These are phyloP conservation scores for Colletotrichum sansevieriae DNA, from an alignment of 2,329 filamentous ascomycete species.

Conservation along the genomic window DNA sequence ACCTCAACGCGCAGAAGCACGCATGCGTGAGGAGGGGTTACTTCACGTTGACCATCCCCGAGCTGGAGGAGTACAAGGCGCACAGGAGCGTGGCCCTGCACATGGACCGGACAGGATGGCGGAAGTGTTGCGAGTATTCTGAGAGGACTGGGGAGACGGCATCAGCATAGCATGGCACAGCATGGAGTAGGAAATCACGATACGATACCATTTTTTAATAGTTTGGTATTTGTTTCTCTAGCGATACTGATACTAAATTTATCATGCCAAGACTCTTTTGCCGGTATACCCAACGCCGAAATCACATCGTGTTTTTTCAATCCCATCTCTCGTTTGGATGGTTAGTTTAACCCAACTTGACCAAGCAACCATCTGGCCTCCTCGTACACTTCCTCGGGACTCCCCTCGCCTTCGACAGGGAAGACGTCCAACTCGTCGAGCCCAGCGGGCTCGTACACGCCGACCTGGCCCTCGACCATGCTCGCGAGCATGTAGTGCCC, in stretches of 20 bases:
- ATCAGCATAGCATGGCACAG: neutral
- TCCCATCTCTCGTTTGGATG: neutral
- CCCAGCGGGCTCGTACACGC: conserved; percentile 47
- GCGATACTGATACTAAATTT: neutral
- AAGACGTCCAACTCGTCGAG: conserved; percentile 52
- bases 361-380: conserved; percentile 44
- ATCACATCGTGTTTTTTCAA: neutral
- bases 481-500: conserved; percentile 53
- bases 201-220: neutral
- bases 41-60: conserved; percentile 4
- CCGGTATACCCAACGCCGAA: conserved; percentile 17
- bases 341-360: conserved; percentile 16
- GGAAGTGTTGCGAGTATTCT: conserved; percentile 9
- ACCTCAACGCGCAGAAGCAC: neutral
- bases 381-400: conserved; percentile 35
- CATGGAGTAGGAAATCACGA: neutral
- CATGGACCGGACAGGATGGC: conserved; percentile 7
- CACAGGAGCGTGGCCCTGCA: conserved; percentile 2
- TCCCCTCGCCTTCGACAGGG: conserved; percentile 46
- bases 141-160: neutral
- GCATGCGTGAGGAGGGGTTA: neutral
- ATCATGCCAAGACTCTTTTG: neutral
- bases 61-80: neutral
- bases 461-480: conserved; percentile 53
- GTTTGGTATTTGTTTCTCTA: neutral